Conservation (phyloP, 371 early-diverging fungal species). For the Conidiobolus incongruus region DNA sequence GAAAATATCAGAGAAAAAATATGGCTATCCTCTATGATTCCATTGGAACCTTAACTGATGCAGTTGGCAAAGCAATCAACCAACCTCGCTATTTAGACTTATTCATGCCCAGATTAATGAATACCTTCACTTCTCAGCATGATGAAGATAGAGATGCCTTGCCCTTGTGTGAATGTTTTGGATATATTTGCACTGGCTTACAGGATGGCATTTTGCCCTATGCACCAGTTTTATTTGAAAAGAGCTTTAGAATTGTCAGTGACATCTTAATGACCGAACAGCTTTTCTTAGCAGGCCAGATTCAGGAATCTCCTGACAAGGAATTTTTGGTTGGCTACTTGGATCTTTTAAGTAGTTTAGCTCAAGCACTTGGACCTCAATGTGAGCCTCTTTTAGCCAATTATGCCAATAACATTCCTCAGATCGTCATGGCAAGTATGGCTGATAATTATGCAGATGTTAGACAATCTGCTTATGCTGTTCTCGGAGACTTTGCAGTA, state of each 20-base stretch:
- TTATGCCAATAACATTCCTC: too few species aligned
- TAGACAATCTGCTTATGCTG: slow-evolving; percentile 75
- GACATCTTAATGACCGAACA: slow-evolving; percentile 43
- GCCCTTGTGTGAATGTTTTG: slow-evolving; percentile 54
- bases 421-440: not conserved
- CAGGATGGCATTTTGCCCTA: slow-evolving; percentile 66
- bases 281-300: slow-evolving; percentile 26
- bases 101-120: slow-evolving; percentile 66
- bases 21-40: slow-evolving; percentile 78
- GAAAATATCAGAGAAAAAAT: slow-evolving; percentile 71
- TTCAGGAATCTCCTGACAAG: slow-evolving; percentile 54
- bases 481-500: slow-evolving; percentile 85
- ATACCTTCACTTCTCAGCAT: slow-evolving; percentile 49
- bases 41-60: slow-evolving; percentile 78
- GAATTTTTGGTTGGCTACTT: slow-evolving; percentile 87
- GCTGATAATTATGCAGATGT: slow-evolving; percentile 55
- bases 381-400: slow-evolving; percentile 38
- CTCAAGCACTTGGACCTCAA: slow-evolving; percentile 62
- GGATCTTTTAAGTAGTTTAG: slow-evolving; percentile 78
- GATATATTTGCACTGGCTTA: slow-evolving; percentile 75
- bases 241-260: slow-evolving; percentile 61
- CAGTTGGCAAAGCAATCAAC: slow-evolving; percentile 58
- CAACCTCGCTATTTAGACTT: slow-evolving; percentile 42
- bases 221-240: slow-evolving; percentile 59
- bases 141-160: slow-evolving; percentile 72